Evolutionary conservation across 1,139 yeast genomes (phyloP), one percentile per base, ranked within the genome.

Genomic region (Magnusiomyces tetraspermus): DNA sequence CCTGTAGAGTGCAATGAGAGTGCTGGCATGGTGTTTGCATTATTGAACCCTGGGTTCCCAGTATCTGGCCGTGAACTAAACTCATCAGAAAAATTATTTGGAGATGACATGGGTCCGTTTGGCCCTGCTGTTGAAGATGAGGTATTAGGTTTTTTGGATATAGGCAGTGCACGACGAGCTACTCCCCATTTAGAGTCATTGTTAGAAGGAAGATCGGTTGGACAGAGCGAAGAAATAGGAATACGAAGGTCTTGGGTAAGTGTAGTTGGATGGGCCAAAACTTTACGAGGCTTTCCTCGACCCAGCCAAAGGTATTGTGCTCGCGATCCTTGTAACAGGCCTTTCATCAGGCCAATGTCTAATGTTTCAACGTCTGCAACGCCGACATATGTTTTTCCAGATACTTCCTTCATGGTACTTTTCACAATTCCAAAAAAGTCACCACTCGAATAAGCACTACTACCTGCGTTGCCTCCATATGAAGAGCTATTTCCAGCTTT

Each of bases 351-450:
- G 37, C 76, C 81, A 28, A 79, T 60, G 52, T 78, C 80, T 4
- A 72, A 62, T 0, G 83, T 77, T 53, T 79, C 73, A n/a, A 76
- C 73, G 51, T 76, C 80, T 28, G 71, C 67, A 1, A 78, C 70
- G 15, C 67, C 58, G 50, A 72, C 73, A 42, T 69, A 69, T 8
- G 73, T 65, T 53, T 67, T 70, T 30, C 77, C 74, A 0, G 79
- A 71, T 2, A 79, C 74, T 61, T 86, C 95, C 62, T 83, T 87
- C 48, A 86, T 87, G 0, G 90, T 83, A 28, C 78, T 77, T 60
- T 84, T 85, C 44, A 86, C 87, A 52, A 84, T 69, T 51, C 83
- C 83, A 56, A 82, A 77, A 51, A 83, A 71, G 61, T 84, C 83
- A 1, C 73, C 69, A 24, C 67, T 70, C 1, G 72, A 66, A 11